Evolutionary conservation across 257 asterid genomes (phyloP), one percentile per base, ranked within the genome.

Genomic region (Petrea volubilis): DNA sequence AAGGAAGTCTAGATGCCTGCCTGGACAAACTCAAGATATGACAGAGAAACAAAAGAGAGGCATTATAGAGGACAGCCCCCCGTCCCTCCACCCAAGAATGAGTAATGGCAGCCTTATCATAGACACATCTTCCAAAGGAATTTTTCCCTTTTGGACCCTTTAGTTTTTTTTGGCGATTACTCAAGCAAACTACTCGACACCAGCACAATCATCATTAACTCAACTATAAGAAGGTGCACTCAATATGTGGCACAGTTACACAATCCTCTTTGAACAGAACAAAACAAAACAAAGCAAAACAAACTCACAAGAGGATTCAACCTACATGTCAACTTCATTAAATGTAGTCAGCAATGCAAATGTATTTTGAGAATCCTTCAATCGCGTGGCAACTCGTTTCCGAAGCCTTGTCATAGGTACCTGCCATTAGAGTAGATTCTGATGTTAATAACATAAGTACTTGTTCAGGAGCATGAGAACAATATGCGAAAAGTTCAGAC

Each of bases 321-420:
- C 95, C 85, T 81, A 95, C 99, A 95, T 95, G 73, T 95, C 99
- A 79, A 95, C 96, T 90, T 95, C 99, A 75, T 95, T 95, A 82
- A 92, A 92, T 43, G 99, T 95, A 15, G 99, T 95, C 85, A 92
- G 74, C 91, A 92, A 63, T 14, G 99, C 99, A 82, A 88, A 95
- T 63, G 99, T 95, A 79, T 95, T 95, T 63, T 95, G 99, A 49
- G 99, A 92, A 86, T 95, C 99, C 81, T 95, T 92, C 92, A 95
- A 79, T 72, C 99, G 91, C 1, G 92, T 83, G 55, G 96, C 97
- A 71, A 95, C 97, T 67, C 99, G 69, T 79, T 95, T 92, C 78
- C 99, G 85, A 57, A 95, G 95, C 86, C 98, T 90, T 59, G 99
- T 95, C 99, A 95, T 95, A 9, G 98, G 94, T 74, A 95, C 98